Base-by-base conservation (phyloP, 2,329 filamentous ascomycete species). In the Scolecobasidium constrictum region DNA sequence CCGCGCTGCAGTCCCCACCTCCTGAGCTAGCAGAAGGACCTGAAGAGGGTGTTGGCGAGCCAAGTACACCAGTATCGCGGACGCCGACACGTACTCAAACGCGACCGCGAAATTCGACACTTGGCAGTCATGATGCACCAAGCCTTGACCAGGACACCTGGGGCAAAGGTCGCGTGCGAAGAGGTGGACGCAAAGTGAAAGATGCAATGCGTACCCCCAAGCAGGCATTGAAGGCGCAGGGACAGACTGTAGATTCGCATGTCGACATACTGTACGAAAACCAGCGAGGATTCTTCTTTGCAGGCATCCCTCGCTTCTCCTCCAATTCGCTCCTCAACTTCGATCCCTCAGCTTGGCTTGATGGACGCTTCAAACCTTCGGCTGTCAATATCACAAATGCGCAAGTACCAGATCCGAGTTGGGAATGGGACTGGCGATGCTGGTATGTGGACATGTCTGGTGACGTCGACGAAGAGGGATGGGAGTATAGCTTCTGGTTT, bases 401-500 rank as follows among this genome's bases (percentile, higher is more conserved):
- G 0, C 88, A 95, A 59, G 77, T 94, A 2, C 92, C 92, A 0
- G 92, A 98, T 57, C 92, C 92, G 4, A 86, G 81, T 48, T 98
- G 92, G 92, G 79, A 86, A 57, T 98, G 92, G 92, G 78, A 71
- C 7, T 83, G 78, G 78, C 73, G 73, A 56, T 72, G 70, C 33
- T 83, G 78, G 78, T 82, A 81, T 56, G 78, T 81, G 21, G 78
- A 83, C 67, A 86, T 73, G 86, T 90, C 67, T n/a, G 75, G 82
- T 2, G 81, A 83, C 46, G 78, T 84, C 9, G 92, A 96, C 54
- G 82, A 90, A 48, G 84, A 90, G 48, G 92, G 92, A 3, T 98
- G 92, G 92, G 83, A 94, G 58, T 98, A 98, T 62, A 92, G 86
- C 13, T 87, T 95, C 58, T 81, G 84, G 50, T 98, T 96, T 57